Evolutionary conservation across 805 yeast genomes (phyloP).

Genomic region (Barnettozyma salicaria): DNA sequence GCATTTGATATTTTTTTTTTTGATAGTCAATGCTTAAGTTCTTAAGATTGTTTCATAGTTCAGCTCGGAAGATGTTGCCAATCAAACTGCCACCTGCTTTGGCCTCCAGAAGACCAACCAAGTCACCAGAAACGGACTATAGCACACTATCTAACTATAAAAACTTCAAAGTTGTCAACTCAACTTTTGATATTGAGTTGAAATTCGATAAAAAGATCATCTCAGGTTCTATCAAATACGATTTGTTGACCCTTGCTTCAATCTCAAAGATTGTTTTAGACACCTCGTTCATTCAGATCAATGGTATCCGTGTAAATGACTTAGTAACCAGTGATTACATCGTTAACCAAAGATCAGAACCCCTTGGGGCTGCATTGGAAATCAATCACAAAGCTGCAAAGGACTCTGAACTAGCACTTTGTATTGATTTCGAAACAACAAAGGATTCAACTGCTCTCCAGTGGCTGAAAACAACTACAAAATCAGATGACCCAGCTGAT

Average conservation of each 20-base stretch:
- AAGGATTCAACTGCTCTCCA: slow-evolving; percentile 76
- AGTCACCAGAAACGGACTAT: slow-evolving; percentile 55
- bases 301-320: slow-evolving; percentile 39
- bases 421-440: slow-evolving; percentile 63
- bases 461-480: slow-evolving; percentile 53
- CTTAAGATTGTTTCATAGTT: not conserved
- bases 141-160: slow-evolving; percentile 74
- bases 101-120: slow-evolving; percentile 27
- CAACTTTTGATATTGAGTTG: slow-evolving; percentile 48
- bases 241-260: slow-evolving; percentile 32
- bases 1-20: too few relatives aligned
- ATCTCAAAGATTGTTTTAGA: slow-evolving; percentile 50
- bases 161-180: slow-evolving; percentile 43
- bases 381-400: slow-evolving; percentile 11
- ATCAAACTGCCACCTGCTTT: slow-evolving; percentile 25
- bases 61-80: not conserved
- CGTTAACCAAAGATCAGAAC: slow-evolving; percentile 39
- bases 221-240: slow-evolving; percentile 48
- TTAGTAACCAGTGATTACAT: slow-evolving; percentile 24
- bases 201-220: slow-evolving; percentile 48
- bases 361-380: slow-evolving; percentile 54
- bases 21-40: too few relatives aligned
- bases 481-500: slow-evolving; percentile 48
- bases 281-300: slow-evolving; percentile 54
- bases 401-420: slow-evolving; percentile 24